A percentile compares a stretch with the other conserved stretches of the same genome.
Conservation (phyloP, 1,284 basidiomycete species). For the Trichosporon sp. region DNA sequence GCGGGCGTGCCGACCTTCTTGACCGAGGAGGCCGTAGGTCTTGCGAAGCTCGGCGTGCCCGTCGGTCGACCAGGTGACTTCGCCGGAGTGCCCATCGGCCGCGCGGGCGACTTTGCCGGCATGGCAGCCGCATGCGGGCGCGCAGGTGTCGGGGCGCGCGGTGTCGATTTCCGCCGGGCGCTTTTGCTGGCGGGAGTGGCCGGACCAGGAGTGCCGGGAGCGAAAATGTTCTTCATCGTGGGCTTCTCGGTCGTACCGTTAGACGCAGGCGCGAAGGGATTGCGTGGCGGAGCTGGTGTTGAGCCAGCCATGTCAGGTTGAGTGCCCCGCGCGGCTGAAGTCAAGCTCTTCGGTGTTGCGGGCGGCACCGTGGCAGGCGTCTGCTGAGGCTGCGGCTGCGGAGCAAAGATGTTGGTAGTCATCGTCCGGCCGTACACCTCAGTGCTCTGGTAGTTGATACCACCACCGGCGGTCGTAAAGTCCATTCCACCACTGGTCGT, state of each 20-base stretch:
- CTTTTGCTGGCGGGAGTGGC: background rate
- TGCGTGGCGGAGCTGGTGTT: background rate
- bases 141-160: background rate
- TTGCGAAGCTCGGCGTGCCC: slow-evolving; percentile 9
- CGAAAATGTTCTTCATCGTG: slow-evolving; percentile 8
- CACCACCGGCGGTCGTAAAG: slow-evolving; percentile 6
- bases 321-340: background rate
- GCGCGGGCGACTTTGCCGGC: background rate
- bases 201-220: background rate
- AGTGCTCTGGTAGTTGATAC: slow-evolving; percentile 9
- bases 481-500: slow-evolving; percentile 7
- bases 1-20: slow-evolving; percentile 1
- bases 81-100: background rate
- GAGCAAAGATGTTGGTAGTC: slow-evolving; percentile 15
- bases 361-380: background rate
- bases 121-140: background rate
- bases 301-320: background rate
- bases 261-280: slow-evolving; percentile 10
- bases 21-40: slow-evolving; percentile 11
- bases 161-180: slow-evolving; percentile 3
- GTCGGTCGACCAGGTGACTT: background rate
- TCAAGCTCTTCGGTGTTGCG: background rate
- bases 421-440: background rate
- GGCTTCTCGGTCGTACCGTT: background rate
- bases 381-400: background rate